These are phyloP conservation scores for Chaetomium tenue DNA, from an alignment of 495 filamentous ascomycete genomes.

Conservation along the genomic window DNA sequence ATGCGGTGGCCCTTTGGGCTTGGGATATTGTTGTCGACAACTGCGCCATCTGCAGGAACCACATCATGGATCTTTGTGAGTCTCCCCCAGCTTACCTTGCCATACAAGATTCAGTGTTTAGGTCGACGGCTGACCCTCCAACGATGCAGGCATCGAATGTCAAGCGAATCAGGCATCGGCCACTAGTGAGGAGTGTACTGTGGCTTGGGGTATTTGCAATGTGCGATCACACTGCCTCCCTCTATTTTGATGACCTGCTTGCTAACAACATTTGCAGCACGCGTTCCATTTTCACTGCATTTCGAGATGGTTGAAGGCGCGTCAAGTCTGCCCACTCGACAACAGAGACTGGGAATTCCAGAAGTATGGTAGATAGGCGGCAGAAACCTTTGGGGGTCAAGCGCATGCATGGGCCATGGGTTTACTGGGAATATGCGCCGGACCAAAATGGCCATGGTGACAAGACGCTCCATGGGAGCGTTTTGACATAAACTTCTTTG, in stretches of 20 bases:
- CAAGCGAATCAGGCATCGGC: constrained; percentile 99
- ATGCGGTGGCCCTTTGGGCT: constrained; percentile 97
- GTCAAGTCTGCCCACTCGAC: constrained; percentile 96
- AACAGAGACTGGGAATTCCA: constrained; percentile 99
- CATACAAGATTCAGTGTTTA: no score
- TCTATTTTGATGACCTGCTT: background rate
- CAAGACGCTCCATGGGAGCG: background rate
- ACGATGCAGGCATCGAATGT: constrained; percentile 80
- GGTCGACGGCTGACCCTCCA: background rate
- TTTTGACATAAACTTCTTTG: background rate
- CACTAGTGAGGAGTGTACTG: constrained; percentile 96
- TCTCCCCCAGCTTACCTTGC: background rate
- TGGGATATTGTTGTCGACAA: constrained; percentile 99
- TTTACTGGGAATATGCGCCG: background rate
- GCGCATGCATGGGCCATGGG: background rate
- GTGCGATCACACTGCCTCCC: constrained; percentile 51
- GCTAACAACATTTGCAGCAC: constrained; percentile 59
- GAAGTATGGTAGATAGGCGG: constrained; percentile 76
- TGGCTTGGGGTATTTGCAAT: constrained; percentile 99
- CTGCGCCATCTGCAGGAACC: constrained; percentile 98
- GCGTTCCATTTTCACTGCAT: constrained; percentile 99
- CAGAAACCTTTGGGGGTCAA: background rate
- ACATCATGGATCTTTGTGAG: constrained; percentile 98
- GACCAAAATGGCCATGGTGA: background rate
- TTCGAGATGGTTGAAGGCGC: constrained; percentile 98